Percentiles rank a stretch among this genome's conserved stretches.
phyloP scores from a whole-genome alignment of 2,329 filamentous ascomycete genomes.

The Pseudogymnoascus sp. region DNA sequence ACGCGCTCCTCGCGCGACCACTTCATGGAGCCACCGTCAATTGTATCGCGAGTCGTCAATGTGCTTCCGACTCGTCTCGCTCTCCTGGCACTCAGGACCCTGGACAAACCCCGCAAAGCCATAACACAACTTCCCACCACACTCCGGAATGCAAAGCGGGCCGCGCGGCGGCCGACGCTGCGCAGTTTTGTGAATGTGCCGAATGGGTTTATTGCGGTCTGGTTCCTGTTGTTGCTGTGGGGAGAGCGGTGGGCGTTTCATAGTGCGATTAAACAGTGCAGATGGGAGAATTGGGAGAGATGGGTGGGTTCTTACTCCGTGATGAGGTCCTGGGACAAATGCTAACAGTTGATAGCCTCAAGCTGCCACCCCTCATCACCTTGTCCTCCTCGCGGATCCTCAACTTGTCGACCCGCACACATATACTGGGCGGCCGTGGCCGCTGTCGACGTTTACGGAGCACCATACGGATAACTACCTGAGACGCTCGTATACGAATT shows the following conservation, averaged over 20 bases:
- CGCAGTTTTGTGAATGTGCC: conserved; percentile 55
- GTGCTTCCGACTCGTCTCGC: conserved; percentile 22
- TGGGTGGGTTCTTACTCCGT: conserved; percentile 58
- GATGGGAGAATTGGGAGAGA: conserved; percentile 84
- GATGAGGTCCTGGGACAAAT: neutral
- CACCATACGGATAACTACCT: conserved; percentile 86
- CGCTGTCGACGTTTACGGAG: conserved; percentile 59
- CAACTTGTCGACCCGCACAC: conserved; percentile 71
- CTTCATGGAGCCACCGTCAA: conserved; percentile 25
- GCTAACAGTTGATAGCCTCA: conserved; percentile 52
- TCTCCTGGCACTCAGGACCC: conserved; percentile 22
- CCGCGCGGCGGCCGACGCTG: conserved; percentile 13
- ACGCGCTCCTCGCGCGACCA: conserved; percentile 23
- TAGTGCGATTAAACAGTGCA: conserved; percentile 62
- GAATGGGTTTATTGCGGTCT: conserved; percentile 63
- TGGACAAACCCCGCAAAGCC: conserved; percentile 18
- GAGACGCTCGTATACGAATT: conserved; percentile 69
- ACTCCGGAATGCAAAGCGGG: conserved; percentile 2
- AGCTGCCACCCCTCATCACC: conserved; percentile 69
- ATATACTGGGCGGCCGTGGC: conserved; percentile 66
- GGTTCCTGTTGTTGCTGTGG: conserved; percentile 74
- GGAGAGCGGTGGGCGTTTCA: conserved; percentile 77
- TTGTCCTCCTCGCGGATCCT: conserved; percentile 64
- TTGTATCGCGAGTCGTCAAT: conserved; percentile 24
- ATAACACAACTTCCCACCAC: conserved; percentile 9